Base-by-base conservation (phyloP, 768 basidiomycete genomes). In the Boletus reticulatus region DNA sequence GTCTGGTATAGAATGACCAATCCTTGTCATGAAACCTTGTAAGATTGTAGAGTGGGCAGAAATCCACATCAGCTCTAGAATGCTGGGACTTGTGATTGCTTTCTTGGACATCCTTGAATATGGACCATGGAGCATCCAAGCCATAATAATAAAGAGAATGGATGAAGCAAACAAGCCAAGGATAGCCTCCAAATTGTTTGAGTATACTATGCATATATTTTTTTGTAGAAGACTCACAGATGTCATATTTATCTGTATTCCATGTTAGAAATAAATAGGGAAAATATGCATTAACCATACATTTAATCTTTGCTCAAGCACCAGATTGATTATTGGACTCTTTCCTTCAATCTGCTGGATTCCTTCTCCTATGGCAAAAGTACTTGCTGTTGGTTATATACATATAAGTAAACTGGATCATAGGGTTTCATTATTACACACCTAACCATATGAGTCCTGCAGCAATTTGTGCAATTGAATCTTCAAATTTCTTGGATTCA, bases 371-470 rank as follows among this genome's bases (percentile, higher is more conserved):
- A 7, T 39, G 6, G 38, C 38, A 19, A 12, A 17, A 13, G 46
- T 16, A 4, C 46, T 47, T 47, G 46, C 46, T 47, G 4, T 34
- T 12, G 19, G 12, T 20, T 19, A 2, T 31, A 7, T 2, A 22
- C 22, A 20, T 34, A 34, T 36, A 36, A 36, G 34, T 36, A 36
- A 4, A 36, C 1, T 14, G 14, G 14, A 36, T 36, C 13, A 13
- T 13, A 36, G 34, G 34, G 14, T 36, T 36, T 36, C 4, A 36
- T 14, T 24, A 11, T 44, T 4, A 34, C 45, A 58, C 24, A 58
- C 59, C 52, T 12, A 54, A 10, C 59, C 59, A 60, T 13, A 60
- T 38, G 13, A 41, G 34, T 36, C 29, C 29, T 8, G 59, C 56
- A 43, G 52, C 24, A 3, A 34, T 12, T 6, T 48, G 24, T 37